Base-by-base conservation (phyloP, 2,329 filamentous ascomycete genomes). In the Xylaria sp. region DNA sequence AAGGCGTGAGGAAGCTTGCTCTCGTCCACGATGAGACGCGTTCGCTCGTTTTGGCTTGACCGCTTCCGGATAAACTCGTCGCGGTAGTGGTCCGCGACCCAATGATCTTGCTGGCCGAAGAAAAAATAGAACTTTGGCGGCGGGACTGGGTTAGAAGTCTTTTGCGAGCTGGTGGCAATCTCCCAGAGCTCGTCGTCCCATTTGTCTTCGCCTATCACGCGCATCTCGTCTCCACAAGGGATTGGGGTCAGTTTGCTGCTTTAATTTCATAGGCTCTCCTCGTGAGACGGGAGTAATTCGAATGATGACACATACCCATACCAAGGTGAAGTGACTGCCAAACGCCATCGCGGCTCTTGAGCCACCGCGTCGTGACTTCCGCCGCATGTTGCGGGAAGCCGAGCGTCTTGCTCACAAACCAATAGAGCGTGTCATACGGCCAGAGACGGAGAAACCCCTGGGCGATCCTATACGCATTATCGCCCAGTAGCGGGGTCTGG, bases 151-250 rank as follows among this genome's bases (percentile, higher is more conserved):
- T 46, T 25, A 20, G 30, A 28, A 18, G 30, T 5, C 34, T 20
- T 83, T 86, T 0, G 83, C 83, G 1, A 20, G 66, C 68, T 73
- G 76, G 74, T 69, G 61, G 74, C 72, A 28, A 82, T 78, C 58
- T 85, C 86, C 87, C 88, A 91, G 30, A 91, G 78, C 69, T 86
- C 85, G 25, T 86, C 83, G 10, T 83, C 83, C 89, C 89, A 91
- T 58, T 73, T 78, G 66, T 90, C 88, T 72, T 89, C 85, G 0
- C 80, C 79, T 65, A 91, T 90, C 10, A 79, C 81, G n/a, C 78
- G 75, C 80, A 91, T 84, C 80, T 91, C 89, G 63, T 89, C 68
- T 70, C 57, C 8, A 15, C 10, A 28, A 9, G 12, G 2, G 41
- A 18, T 36, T 15, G 4, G 28, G 20, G 45, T 69, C 59, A 69